Evolutionary conservation across 352 stramenopile species (phyloP), one percentile per base, ranked within the genome.

Genomic region (Phytophthora cactorum): DNA sequence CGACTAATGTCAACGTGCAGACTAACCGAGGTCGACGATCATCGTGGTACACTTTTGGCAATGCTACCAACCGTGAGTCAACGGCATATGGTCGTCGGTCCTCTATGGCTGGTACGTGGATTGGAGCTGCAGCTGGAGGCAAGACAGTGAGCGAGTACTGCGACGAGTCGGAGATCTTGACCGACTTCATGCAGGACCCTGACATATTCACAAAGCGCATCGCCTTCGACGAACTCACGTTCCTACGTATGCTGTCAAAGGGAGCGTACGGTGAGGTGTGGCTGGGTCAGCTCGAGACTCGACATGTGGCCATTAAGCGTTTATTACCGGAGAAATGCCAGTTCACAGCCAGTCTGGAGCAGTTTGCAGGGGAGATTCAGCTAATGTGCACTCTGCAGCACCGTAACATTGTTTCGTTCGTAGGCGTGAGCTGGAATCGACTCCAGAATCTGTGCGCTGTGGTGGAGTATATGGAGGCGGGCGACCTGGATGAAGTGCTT

Each of bases 391-490:
- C 68, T 4, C 68, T 95, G 12, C 70, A 91, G 59, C 87, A 95
- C 63, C 82, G 79, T 28, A 93, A 90, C 59, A 88, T 95, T 45
- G 85, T 95, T 38, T 79, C 71, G 3, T 90, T 92, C 14, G 72
- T 93, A 5, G 87, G 85, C 9, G 77, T 92, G 49, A 90, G 79
- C 61, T 93, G 85, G 87, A 80, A 81, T 46, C 70, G 65, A 12
- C 43, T 91, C 50, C 75, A 84, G 32, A 89, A 90, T 65, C 61
- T 92, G n/a, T 91, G 85, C 39, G 82, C 84, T 11, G 70, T 95
- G 15, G 81, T 91, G 31, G 87, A 95, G 71, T 93, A 90, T 71
- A 91, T 93, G 82, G 84, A 93, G 22, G 72, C 75, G 1, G 87
- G 87, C 0, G 86, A 93, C 39, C 64, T 95, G 51, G 70, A 84